A percentile compares a stretch with the other conserved stretches of the same genome.
These are phyloP conservation scores for Ambrosiella cleistominuta DNA, from an alignment of 2,329 filamentous ascomycete genomes.

Conservation along the genomic window DNA sequence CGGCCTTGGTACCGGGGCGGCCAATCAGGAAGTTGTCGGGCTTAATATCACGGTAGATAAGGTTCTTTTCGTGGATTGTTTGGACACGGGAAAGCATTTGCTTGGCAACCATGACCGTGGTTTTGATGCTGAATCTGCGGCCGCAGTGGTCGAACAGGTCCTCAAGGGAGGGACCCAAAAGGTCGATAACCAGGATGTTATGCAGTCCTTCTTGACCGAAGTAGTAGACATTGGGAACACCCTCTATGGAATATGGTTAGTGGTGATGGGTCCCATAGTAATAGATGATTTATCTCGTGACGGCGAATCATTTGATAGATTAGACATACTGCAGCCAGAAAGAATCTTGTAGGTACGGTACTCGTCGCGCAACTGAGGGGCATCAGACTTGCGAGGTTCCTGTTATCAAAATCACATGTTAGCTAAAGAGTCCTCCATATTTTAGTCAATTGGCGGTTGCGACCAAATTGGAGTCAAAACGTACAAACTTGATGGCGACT, in stretches of 20 bases:
- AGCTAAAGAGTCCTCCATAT: neutral
- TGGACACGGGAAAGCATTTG: slow-evolving; percentile 94
- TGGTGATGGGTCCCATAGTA: neutral
- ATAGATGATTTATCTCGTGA: neutral
- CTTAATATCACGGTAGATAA: slow-evolving; percentile 98
- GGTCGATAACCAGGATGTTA: slow-evolving; percentile 95
- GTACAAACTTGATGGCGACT: slow-evolving; percentile 97
- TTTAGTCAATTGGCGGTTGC: neutral
- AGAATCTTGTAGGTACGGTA: slow-evolving; percentile 99
- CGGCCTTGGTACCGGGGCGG: slow-evolving; percentile 76
- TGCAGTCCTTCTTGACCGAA: slow-evolving; percentile 96
- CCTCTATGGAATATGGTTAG: slow-evolving; percentile 38
- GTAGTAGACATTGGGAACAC: slow-evolving; percentile 98
- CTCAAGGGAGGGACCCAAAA: slow-evolving; percentile 85
- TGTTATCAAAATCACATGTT: slow-evolving; percentile 21
- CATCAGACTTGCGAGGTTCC: slow-evolving; percentile 98
- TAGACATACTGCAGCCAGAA: slow-evolving; percentile 84
- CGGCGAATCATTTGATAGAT: neutral
- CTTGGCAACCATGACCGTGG: slow-evolving; percentile 96
- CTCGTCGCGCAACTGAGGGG: slow-evolving; percentile 91
- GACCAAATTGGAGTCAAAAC: slow-evolving; percentile 18
- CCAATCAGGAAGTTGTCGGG: slow-evolving; percentile 98
- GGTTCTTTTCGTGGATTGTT: slow-evolving; percentile 93
- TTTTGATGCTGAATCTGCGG: slow-evolving; percentile 88
- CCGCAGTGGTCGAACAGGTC: slow-evolving; percentile 97